These are phyloP conservation scores for Volutella citrinella DNA, from an alignment of 2,329 filamentous ascomycete species.

Conservation along the genomic window DNA sequence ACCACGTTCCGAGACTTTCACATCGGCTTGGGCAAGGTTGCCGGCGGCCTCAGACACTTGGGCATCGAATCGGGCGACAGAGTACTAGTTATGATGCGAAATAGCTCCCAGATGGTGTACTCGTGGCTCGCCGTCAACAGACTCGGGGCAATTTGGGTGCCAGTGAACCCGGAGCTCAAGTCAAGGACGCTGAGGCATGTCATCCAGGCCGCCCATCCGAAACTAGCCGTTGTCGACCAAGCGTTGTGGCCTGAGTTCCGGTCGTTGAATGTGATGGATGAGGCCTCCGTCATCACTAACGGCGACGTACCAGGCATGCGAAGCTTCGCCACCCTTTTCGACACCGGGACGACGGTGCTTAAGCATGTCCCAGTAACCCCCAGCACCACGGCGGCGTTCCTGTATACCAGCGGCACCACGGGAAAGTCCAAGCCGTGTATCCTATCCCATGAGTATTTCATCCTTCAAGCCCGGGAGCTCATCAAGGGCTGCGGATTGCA, in stretches of 20 bases:
- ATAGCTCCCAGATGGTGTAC: constrained; percentile 4
- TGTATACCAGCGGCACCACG: constrained; percentile 9
- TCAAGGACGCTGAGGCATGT: constrained; percentile 4
- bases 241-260: too few relatives aligned
- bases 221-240: too few relatives aligned
- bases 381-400: constrained; percentile 4
- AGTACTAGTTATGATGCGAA: constrained; percentile 5
- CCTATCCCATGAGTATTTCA: constrained; percentile 7
- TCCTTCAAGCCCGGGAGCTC: constrained; percentile 3
- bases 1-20: constrained; percentile 1
- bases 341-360: too few relatives aligned
- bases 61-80: neutral
- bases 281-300: too few relatives aligned
- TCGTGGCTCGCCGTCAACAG: constrained; percentile 5
- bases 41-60: neutral
- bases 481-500: constrained; percentile 2
- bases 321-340: too few relatives aligned
- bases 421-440: constrained; percentile 7
- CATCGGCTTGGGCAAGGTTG: neutral
- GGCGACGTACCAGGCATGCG: too few relatives aligned
- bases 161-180: constrained; percentile 6
- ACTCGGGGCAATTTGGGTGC: constrained; percentile 7
- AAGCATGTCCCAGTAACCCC: constrained; percentile 4
- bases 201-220: too few relatives aligned
- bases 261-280: too few relatives aligned